phyloP scores from a whole-genome alignment of 2,329 filamentous ascomycete species.

The Clonostachys sp. region DNA sequence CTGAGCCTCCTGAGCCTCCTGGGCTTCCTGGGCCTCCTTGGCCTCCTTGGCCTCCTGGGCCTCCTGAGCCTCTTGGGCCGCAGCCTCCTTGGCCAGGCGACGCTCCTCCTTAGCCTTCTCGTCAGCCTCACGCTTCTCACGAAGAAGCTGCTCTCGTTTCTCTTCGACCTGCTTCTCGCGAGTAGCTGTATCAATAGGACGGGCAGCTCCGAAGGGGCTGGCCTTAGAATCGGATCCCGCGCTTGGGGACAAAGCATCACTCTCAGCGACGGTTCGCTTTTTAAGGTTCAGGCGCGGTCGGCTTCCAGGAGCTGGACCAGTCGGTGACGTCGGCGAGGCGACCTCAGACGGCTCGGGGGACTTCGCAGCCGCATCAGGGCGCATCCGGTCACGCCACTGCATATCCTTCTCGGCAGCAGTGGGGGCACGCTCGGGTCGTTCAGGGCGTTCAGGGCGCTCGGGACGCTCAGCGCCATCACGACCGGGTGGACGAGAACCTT shows the following conservation, averaged over 20 bases:
- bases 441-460: constrained; percentile 60
- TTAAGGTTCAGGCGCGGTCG: constrained; percentile 83
- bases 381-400: constrained; percentile 90
- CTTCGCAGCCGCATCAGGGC: constrained; percentile 64
- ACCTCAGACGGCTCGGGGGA: constrained; percentile 62
- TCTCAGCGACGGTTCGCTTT: constrained; percentile 87
- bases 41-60: constrained; percentile 25
- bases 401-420: constrained; percentile 91
- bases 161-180: constrained; percentile 89
- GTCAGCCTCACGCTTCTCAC: constrained; percentile 82
- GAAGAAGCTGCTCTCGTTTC: constrained; percentile 68
- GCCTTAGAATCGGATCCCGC: constrained; percentile 68
- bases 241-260: constrained; percentile 45
- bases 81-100: constrained; percentile 54
- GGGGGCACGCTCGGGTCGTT: constrained; percentile 56
- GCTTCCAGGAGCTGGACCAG: constrained; percentile 45
- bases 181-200: constrained; percentile 88
- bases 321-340: constrained; percentile 71
- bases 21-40: constrained; percentile 20
- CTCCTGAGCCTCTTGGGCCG: constrained; percentile 25
- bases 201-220: constrained; percentile 89
- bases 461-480: constrained; percentile 69
- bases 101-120: constrained; percentile 79
- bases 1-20: constrained; percentile 18
- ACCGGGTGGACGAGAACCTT: constrained; percentile 75